Base-by-base conservation (phyloP, 306 rosid genomes). In the Casuarina equisetifolia region DNA sequence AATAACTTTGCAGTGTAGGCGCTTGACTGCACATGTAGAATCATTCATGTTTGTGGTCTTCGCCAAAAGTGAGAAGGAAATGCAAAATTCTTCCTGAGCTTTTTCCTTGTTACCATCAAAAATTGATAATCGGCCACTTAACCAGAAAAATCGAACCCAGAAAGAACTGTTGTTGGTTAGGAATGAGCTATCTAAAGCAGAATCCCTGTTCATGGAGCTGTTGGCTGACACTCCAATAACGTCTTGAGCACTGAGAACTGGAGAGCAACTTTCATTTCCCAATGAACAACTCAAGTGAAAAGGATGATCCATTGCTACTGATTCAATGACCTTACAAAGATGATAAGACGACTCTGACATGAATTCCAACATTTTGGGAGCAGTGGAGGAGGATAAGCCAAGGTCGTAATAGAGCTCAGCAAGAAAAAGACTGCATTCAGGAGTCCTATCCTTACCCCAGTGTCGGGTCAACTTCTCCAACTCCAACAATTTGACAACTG, bases 61-160 rank as follows among this genome's bases (percentile, higher is more conserved):
- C 35, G 15, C 86, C 90, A 95, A 81, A 86, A 91, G 92, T 58
- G 96, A 84, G 83, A 92, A 82, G 50, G 93, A 88, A 74, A 78
- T 81, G 77, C 89, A 82, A 64, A 92, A 84, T 78, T 95, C 95
- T 80, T 89, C 91, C 59, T 84, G 89, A 53, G 97, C 90, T 85
- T 95, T 95, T 87, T 78, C 91, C 83, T 82, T 92, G 89, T 92
- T 85, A 35, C 90, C 91, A 74, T 95, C 96, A 74, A 85, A 83
- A 78, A 87, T 76, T 76, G 97, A 92, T 83, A 95, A 76, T 76
- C 96, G 90, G 70, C 98, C 97, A 75, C 97, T 92, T 74, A 95
- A 78, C 98, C 98, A 95, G 87, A 91, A 95, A 76, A 89, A 92
- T 17, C 91, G 92, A 80, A 84, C 84, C 98, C 98, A 95, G 69